These are phyloP conservation scores for Malus orientalis DNA, from an alignment of 306 rosid species.

Conservation along the genomic window DNA sequence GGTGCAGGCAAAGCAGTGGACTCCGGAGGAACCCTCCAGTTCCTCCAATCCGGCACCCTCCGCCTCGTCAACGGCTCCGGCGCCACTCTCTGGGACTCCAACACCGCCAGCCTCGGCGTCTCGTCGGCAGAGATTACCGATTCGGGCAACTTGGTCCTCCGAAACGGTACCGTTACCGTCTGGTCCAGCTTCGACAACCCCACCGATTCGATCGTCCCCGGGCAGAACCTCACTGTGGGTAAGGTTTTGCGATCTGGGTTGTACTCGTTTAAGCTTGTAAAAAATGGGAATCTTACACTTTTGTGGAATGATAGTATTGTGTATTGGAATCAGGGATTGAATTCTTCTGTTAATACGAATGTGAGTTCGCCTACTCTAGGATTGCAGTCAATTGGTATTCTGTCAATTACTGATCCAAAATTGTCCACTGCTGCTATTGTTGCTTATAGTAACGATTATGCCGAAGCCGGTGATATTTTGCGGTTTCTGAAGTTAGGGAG, in stretches of 20 bases:
- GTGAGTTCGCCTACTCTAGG: constrained; percentile 33
- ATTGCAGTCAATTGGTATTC: constrained; percentile 33
- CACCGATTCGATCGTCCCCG: constrained; percentile 49
- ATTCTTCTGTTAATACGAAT: constrained; percentile 32
- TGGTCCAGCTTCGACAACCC: constrained; percentile 72
- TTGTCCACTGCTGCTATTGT: constrained; percentile 23
- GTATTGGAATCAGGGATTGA: constrained; percentile 53
- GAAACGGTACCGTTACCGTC: constrained; percentile 18
- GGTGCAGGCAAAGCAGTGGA: constrained; percentile 35
- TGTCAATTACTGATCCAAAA: constrained; percentile 36
- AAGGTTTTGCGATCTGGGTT: constrained; percentile 40
- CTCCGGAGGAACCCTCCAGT: constrained; percentile 38
- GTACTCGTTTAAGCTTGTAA: constrained; percentile 35
- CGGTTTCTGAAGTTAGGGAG: constrained; percentile 48
- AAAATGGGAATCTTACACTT: constrained; percentile 43
- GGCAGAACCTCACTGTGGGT: constrained; percentile 41
- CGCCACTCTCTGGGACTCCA: constrained; percentile 46
- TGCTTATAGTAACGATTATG: constrained; percentile 63
- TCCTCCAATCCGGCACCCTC: constrained; percentile 45
- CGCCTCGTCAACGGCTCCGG: constrained; percentile 55
- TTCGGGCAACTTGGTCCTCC: constrained; percentile 44
- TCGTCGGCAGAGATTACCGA: constrained; percentile 40
- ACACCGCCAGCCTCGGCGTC: constrained; percentile 42
- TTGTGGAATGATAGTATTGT: constrained; percentile 37
- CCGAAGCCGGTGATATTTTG: constrained; percentile 26